phyloP scores from a whole-genome alignment of 192 early-diverging fungal species.

The Umbelopsis sp. region DNA sequence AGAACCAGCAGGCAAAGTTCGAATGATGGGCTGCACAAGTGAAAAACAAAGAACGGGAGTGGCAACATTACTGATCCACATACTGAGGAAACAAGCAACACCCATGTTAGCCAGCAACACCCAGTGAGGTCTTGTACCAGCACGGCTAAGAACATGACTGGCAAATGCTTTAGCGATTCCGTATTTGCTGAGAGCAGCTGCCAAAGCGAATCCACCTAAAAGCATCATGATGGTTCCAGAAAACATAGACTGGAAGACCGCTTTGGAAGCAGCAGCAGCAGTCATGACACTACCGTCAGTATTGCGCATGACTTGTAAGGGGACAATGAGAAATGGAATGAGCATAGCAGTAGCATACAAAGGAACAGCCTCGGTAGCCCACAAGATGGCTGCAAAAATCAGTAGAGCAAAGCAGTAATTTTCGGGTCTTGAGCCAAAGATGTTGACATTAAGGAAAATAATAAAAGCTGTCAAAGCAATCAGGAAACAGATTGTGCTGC shows the following conservation, averaged over 20 bases:
- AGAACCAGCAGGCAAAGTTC: conserved; percentile 62
- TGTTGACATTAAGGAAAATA: conserved; percentile 53
- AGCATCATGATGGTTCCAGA: conserved; percentile 76
- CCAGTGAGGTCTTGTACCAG: conserved; percentile 65
- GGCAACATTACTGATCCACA: conserved; percentile 85
- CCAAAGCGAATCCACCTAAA: conserved; percentile 76
- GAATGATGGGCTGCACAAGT: conserved; percentile 68
- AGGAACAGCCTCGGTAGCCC: conserved; percentile 83
- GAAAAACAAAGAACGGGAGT: conserved; percentile 80
- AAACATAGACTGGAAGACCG: conserved; percentile 76
- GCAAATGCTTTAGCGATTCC: conserved; percentile 74
- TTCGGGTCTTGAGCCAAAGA: conserved; percentile 72
- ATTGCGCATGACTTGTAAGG: conserved; percentile 62
- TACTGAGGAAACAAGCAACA: conserved; percentile 71
- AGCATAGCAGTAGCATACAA: conserved; percentile 71
- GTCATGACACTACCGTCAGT: conserved; percentile 38
- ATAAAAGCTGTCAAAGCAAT: conserved; percentile 60
- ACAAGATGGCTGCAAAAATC: conserved; percentile 79
- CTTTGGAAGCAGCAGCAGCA: conserved; percentile 53
- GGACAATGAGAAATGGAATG: conserved; percentile 68
- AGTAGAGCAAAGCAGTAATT: conserved; percentile 88
- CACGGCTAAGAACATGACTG: conserved; percentile 61
- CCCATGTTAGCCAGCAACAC: conserved; percentile 77
- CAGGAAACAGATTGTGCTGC: conserved; percentile 35
- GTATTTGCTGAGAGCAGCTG: conserved; percentile 73